A percentile compares a stretch with the other conserved stretches of the same genome.
These are phyloP conservation scores for Diaporthe citriasiana DNA, from an alignment of 2,329 filamentous ascomycete genomes.

Conservation along the genomic window DNA sequence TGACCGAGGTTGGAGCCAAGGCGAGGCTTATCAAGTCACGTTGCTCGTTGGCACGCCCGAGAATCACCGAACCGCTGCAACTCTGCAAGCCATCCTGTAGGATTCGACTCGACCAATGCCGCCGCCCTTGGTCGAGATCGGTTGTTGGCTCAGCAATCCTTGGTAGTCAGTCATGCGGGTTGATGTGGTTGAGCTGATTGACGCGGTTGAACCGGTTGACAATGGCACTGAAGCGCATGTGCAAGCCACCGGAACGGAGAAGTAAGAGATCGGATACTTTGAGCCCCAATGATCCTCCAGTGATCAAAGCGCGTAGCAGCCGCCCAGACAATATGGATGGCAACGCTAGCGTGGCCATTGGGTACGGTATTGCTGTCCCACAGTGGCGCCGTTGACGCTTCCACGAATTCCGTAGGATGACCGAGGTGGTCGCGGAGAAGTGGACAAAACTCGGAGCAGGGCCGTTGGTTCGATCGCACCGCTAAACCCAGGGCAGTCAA, in stretches of 20 bases:
- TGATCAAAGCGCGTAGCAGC: not conserved
- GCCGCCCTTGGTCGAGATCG: not conserved
- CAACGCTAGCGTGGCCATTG: conserved; percentile 16
- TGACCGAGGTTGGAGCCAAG: not conserved
- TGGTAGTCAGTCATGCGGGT: not conserved
- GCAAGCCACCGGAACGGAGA: not conserved
- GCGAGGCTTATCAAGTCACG: not conserved
- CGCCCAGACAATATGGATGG: not conserved
- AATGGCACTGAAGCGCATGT: not conserved
- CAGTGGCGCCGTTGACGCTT: conserved; percentile 1
- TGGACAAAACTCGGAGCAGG: conserved; percentile 32
- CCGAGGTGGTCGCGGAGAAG: conserved; percentile 27
- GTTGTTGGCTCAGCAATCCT: not conserved
- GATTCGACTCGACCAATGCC: not conserved
- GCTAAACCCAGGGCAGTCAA: not conserved
- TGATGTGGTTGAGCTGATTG: not conserved
- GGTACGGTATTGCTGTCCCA: not conserved
- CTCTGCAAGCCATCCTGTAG: not conserved
- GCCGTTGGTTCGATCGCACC: conserved; percentile 17
- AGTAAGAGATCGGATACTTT: not conserved
- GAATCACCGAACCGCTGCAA: not conserved
- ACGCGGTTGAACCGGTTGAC: not conserved
- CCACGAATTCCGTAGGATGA: conserved; percentile 31
- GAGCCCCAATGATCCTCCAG: conserved; percentile 11
- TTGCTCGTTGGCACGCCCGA: not conserved